A percentile compares a stretch with the other conserved stretches of the same genome.
Evolutionary conservation across 2,329 filamentous ascomycete genomes (phyloP).

Genomic region (Aureobasidium subglaciale): DNA sequence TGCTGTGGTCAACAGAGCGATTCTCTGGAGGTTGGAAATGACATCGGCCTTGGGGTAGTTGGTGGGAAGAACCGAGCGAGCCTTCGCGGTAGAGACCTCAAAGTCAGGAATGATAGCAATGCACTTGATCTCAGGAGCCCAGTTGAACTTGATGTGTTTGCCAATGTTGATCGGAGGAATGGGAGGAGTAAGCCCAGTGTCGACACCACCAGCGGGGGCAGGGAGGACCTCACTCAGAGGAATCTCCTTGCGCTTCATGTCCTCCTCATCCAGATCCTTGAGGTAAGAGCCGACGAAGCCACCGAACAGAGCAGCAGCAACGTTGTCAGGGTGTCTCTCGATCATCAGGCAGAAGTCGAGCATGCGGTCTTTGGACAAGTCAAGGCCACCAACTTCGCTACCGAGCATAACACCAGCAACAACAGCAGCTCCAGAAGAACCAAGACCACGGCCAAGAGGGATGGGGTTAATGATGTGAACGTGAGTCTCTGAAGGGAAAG

Average conservation of each 20-base stretch:
- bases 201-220: slow-evolving; percentile 78
- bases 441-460: slow-evolving; percentile 81
- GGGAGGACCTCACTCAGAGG: slow-evolving; percentile 90
- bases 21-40: slow-evolving; percentile 92
- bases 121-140: slow-evolving; percentile 92
- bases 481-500: slow-evolving; percentile 78
- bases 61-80: slow-evolving; percentile 74
- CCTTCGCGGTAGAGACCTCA: slow-evolving; percentile 88
- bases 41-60: slow-evolving; percentile 76
- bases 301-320: slow-evolving; percentile 89
- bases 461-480: slow-evolving; percentile 96
- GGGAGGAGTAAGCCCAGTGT: slow-evolving; percentile 80
- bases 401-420: slow-evolving; percentile 91
- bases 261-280: slow-evolving; percentile 82
- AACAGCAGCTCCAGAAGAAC: slow-evolving; percentile 92
- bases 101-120: slow-evolving; percentile 95
- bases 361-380: slow-evolving; percentile 70
- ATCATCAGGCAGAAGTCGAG: slow-evolving; percentile 98
- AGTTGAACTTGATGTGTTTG: slow-evolving; percentile 91
- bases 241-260: slow-evolving; percentile 85
- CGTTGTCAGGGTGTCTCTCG: slow-evolving; percentile 84
- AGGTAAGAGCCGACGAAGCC: slow-evolving; percentile 96
- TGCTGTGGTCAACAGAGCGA: slow-evolving; percentile 82
- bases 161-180: slow-evolving; percentile 88
- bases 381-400: slow-evolving; percentile 77